Conservation (phyloP, 2,329 filamentous ascomycete genomes). For the Trichoderma aggressivum region DNA sequence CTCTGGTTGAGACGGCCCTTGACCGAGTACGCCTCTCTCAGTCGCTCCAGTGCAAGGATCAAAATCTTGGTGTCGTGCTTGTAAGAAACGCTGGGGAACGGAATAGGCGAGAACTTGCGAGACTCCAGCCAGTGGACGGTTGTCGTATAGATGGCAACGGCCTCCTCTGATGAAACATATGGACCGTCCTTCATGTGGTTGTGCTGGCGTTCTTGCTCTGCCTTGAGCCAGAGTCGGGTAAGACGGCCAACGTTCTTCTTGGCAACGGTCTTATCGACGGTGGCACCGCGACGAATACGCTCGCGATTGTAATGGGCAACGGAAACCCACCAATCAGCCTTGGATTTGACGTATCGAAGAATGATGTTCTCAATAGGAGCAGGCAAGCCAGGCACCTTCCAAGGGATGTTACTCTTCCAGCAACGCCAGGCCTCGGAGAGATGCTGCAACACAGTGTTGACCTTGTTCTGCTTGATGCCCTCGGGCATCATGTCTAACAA, state of each 20-base stretch:
- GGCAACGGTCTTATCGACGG: constrained; percentile 97
- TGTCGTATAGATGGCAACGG: constrained; percentile 97
- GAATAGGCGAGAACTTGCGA: constrained; percentile 96
- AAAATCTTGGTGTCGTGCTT: constrained; percentile 99
- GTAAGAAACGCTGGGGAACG: constrained; percentile 97
- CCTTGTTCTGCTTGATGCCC: constrained; percentile 98
- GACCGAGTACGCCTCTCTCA: constrained; percentile 94
- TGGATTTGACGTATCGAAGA: constrained; percentile 95
- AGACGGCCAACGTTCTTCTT: constrained; percentile 98
- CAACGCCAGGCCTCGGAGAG: constrained; percentile 97
- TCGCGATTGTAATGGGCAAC: constrained; percentile 99
- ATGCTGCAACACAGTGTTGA: constrained; percentile 96
- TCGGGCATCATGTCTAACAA: constrained; percentile 99
- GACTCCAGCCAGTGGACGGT: constrained; percentile 99
- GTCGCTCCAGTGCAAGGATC: constrained; percentile 86
- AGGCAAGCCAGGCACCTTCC: constrained; percentile 95
- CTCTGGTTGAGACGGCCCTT: constrained; percentile 96
- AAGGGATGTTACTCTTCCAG: constrained; percentile 99
- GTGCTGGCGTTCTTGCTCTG: constrained; percentile 96
- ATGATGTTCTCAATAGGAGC: constrained; percentile 99
- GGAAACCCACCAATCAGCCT: constrained; percentile 99
- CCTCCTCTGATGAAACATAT: constrained; percentile 97
- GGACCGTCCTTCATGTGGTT: constrained; percentile 99
- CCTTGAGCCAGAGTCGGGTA: constrained; percentile 94
- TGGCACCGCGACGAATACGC: constrained; percentile 91